These are phyloP conservation scores for Fraxinus ornus DNA, from an alignment of 305 asterid genomes.

Conservation along the genomic window DNA sequence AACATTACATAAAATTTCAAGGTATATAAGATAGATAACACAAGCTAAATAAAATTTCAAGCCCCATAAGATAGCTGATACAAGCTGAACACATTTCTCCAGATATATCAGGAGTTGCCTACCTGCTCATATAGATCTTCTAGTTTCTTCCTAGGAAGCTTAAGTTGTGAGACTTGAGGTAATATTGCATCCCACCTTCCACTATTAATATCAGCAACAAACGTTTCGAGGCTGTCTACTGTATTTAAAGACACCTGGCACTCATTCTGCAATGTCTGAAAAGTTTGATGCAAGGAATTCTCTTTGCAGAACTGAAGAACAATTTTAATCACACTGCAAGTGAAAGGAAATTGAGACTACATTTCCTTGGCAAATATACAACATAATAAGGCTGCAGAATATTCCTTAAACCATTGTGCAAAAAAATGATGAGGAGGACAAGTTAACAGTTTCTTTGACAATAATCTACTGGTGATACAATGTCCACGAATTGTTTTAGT, in stretches of 20 bases:
- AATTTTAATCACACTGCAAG: conserved; percentile 88
- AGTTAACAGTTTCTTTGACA: background rate
- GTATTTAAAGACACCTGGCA: conserved; percentile 97
- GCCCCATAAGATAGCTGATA: background rate
- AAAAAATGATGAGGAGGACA: background rate
- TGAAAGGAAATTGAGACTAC: conserved; percentile 1
- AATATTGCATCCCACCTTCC: conserved; percentile 99
- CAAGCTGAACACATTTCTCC: background rate
- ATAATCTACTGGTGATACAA: background rate
- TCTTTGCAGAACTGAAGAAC: conserved; percentile 98
- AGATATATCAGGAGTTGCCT: conserved; percentile 6
- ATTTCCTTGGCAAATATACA: background rate
- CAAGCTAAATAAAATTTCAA: background rate
- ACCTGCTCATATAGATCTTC: conserved; percentile 99
- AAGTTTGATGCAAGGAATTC: conserved; percentile 87
- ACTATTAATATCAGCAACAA: conserved; percentile 84
- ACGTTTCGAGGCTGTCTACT: conserved; percentile 92
- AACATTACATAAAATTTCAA: background rate
- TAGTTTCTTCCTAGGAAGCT: conserved; percentile 84
- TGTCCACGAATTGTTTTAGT: background rate
- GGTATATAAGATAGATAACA: conserved; percentile 1
- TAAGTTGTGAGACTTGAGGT: conserved; percentile 94
- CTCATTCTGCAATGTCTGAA: conserved; percentile 86
- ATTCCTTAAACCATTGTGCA: background rate
- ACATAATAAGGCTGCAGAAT: background rate